Base-by-base conservation (phyloP, 1,284 basidiomycete genomes). In the Mycena citricolor region DNA sequence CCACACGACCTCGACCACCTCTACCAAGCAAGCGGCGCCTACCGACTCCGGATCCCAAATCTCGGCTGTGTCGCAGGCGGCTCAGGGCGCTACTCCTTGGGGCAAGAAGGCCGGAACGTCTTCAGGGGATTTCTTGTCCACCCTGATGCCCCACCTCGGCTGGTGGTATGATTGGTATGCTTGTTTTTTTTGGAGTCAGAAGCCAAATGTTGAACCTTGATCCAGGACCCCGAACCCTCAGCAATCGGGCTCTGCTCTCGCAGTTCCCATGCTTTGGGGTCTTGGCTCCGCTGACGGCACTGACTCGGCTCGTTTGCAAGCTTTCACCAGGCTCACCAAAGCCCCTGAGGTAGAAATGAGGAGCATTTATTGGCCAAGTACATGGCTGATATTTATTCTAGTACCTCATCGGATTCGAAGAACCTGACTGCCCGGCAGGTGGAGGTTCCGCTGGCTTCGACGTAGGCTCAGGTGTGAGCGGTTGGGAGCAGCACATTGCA, bases 151-250 rank as follows among this genome's bases (percentile, higher is more conserved):
- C 50, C 64, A 69, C 52, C 66, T 72, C 29, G 69, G 70, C 13
- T 72, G 68, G 68, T 71, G 67, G 67, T 71, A 71, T 42, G 70
- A 71, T 48, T 71, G 69, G 68, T 68, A 36, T 10, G 63, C 38
- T 2, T n/a, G 16, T 40, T 21, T 35, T 39, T 2, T 33, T 12
- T 10, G 28, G 32, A 13, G n/a, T 12, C 17, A 22, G 22, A n/a
- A n/a, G n/a, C n/a, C n/a, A n/a, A n/a, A n/a, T n/a, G n/a, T n/a
- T n/a, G n/a, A n/a, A n/a, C n/a, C 31, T 34, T 10, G 23, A 23
- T 23, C 16, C 23, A 68, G 67, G 67, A 60, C 68, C 8, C 67
- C 69, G 4, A 61, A 61, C 33, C 70, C 69, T 2, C n/a, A 8
- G 31, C 31, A 13, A 32, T 8, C 10, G 8, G 14, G 14, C 8